Evolutionary conservation across 2,329 filamentous ascomycete genomes (phyloP), one percentile per base, ranked within the genome.

Genomic region (Scleromitrula shiraiana): DNA sequence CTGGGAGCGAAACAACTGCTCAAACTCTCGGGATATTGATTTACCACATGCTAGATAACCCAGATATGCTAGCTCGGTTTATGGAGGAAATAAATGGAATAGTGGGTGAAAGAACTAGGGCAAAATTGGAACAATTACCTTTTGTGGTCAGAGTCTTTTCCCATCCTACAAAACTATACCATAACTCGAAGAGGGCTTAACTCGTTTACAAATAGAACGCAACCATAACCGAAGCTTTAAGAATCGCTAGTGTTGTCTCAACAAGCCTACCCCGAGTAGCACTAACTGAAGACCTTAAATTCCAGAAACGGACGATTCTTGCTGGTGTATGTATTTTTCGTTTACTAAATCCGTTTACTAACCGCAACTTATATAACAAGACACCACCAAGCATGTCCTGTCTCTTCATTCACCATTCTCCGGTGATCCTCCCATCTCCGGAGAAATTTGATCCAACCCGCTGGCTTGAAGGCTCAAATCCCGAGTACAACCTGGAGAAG

Each of bases 1-100:
- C 68, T 5, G 69, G 66, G 3, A 65, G 64, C 15, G 62, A 68
- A 32, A 71, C 68, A 0, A 65, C 62, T 0, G 60, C 59, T 12
- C 61, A 61, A 52, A 56, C 63, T 0, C 55, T 72, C 12, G 52
- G 60, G 2, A 51, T 67, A 4, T 54, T 63, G 5, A 59, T 63
- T 7, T 72, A 62, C 55, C 51, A 68, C 58, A 53, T 72, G 2
- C 63, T 68, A n/a, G 49, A 56, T 8, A 59, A 66, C 15, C 64
- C 66, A 0, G 3, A 49, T 0, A 59, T 66, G 5, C 51, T 65
- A 0, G 15, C 42, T 2, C 58, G 52, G 6, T 50, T 74, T 5
- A 60, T 56, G 8, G 49, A 54, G 2, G 70, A 73, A 51, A 20
- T 47, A n/a, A n/a, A 14, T 20, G 24, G 27, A 7, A 12, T 41